A percentile compares a stretch with the other conserved stretches of the same genome.
Evolutionary conservation across 2,329 filamentous ascomycete species (phyloP).

Genomic region (Sclerotinia trifoliorum): DNA sequence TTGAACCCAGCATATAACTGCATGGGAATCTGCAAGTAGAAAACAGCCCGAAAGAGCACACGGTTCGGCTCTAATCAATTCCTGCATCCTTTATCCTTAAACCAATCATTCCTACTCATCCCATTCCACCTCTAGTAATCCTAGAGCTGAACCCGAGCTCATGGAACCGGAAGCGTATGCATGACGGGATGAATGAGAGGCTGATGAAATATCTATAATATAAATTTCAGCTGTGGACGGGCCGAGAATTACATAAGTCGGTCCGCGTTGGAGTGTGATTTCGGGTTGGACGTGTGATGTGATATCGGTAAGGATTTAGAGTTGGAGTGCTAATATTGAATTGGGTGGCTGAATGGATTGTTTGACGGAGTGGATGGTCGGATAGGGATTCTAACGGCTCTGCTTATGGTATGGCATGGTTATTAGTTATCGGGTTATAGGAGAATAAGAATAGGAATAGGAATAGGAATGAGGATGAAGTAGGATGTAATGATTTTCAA

Average conservation of each 20-base stretch:
- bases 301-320: background rate
- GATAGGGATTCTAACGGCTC: background rate
- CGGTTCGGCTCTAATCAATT: background rate
- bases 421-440: background rate
- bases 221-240: background rate
- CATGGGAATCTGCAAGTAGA: background rate
- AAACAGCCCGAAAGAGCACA: slow-evolving; percentile 2
- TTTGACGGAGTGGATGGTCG: background rate
- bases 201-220: background rate
- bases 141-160: slow-evolving; percentile 10
- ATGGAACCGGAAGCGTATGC: slow-evolving; percentile 5
- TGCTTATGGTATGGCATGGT: background rate
- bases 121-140: background rate
- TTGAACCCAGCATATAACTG: background rate
- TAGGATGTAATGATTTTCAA: background rate
- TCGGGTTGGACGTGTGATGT: background rate
- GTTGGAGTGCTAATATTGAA: background rate
- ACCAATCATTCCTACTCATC: background rate
- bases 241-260: background rate
- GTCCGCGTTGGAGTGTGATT: background rate
- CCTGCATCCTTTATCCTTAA: background rate
- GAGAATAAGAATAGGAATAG: background rate
- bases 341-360: background rate
- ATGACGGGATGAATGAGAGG: slow-evolving; percentile 1
- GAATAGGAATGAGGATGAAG: background rate